Evolutionary conservation across 805 yeast species (phyloP), one percentile per base, ranked within the genome.

Genomic region (Monosporozyma siamensis): DNA sequence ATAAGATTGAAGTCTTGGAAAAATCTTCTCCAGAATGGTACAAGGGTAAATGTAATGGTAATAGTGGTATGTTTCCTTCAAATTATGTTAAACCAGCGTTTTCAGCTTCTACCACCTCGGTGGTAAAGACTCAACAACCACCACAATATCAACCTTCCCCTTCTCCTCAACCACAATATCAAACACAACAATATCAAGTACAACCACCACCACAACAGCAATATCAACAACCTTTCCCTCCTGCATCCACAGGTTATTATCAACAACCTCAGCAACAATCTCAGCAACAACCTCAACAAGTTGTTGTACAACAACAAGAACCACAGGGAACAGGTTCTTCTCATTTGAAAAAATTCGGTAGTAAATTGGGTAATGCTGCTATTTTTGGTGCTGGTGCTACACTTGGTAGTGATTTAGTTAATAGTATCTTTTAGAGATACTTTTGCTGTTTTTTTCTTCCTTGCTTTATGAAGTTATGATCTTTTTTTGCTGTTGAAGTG

Each of bases 341-440:
- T 17, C 57, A 52, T 17, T 49, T 80, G 45, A 77, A 76, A 63
- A 80, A 73, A 55, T 76, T 85, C 51, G 94, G 94, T 21, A 72
- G 83, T 48, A 82, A 85, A 63, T 66, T 89, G 45, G 95, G 95
- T 46, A 78, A 87, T 51, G 94, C 97, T n/a, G 89, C 94, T 27
- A 77, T 89, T 39, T 90, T 87, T 51, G 97, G 97, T 64, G 96
- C 95, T 8, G 97, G 97, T 69, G 95, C 97, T 31, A 81, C 95
- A 1, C 70, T 89, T 42, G 97, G 97, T 56, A 73, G 85, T 36
- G 87, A 83, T 54, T 53, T 90, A 40, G 85, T 89, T 32, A 78
- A 82, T 55, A 72, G 84, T 34, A 81, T 85, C 46, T 78, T 82
- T 52, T 78, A 64, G 58, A 15, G 7, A 21, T 17, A 4, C 10